These are phyloP conservation scores for Kazachstania sp. DNA, from an alignment of 1,139 yeast species.

Conservation along the genomic window DNA sequence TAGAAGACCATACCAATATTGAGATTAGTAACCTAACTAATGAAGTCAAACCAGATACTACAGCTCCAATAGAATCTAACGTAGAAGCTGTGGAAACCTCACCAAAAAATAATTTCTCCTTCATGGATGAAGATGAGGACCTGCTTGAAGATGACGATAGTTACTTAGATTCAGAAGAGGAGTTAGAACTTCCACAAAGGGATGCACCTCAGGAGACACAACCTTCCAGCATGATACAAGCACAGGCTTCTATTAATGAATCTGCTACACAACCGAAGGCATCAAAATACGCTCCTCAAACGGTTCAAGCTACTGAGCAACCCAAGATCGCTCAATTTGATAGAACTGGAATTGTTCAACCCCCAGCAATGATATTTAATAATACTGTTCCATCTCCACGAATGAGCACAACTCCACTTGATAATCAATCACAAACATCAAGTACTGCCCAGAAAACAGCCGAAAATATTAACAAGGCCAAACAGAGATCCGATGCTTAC, in stretches of 20 bases:
- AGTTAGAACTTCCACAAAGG: neutral
- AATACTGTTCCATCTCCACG: neutral
- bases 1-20: neutral
- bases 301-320: too few species aligned
- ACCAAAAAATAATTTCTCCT: slow-evolving; percentile 15
- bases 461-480: slow-evolving; percentile 37
- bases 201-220: neutral
- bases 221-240: neutral
- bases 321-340: neutral
- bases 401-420: neutral
- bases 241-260: neutral
- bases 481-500: slow-evolving; percentile 63
- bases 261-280: neutral
- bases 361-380: slow-evolving; percentile 6
- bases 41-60: neutral
- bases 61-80: neutral
- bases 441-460: slow-evolving; percentile 8
- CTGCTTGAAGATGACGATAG: slow-evolving; percentile 27
- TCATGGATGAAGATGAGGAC: slow-evolving; percentile 27
- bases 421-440: neutral
- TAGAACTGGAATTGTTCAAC: slow-evolving; percentile 7
- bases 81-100: neutral
- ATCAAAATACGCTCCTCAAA: slow-evolving; percentile 1
- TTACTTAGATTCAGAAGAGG: slow-evolving; percentile 23
- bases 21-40: neutral